Evolutionary conservation across 1,139 yeast species (phyloP).

Genomic region (Yamadazyma triangularis): DNA sequence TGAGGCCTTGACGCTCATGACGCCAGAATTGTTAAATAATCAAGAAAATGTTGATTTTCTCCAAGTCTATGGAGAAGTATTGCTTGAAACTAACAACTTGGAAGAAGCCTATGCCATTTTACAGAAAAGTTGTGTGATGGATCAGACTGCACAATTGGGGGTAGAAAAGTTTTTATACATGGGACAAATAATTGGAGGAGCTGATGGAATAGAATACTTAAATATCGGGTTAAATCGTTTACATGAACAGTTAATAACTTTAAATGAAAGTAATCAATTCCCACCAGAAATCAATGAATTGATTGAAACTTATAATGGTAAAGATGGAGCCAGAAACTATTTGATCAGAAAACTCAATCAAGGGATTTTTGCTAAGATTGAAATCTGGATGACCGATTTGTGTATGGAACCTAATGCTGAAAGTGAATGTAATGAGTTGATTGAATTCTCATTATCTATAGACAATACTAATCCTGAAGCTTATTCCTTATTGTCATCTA

Average conservation of each 20-base stretch:
- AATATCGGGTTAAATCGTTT: constrained; percentile 59
- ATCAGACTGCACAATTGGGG: constrained; percentile 60
- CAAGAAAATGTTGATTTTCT: constrained; percentile 29
- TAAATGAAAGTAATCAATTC: constrained; percentile 20
- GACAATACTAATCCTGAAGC: constrained; percentile 70
- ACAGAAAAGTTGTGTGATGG: constrained; percentile 60
- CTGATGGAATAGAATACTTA: constrained; percentile 64
- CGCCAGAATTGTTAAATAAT: constrained; percentile 24
- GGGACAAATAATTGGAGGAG: constrained; percentile 88
- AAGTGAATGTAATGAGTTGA: constrained; percentile 66
- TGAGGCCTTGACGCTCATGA: constrained; percentile 33
- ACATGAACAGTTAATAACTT: constrained; percentile 25
- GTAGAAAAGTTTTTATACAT: constrained; percentile 81
- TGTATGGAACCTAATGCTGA: constrained; percentile 95
- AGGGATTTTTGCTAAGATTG: constrained; percentile 82
- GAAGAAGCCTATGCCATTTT: constrained; percentile 72
- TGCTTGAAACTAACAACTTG: constrained; percentile 73
- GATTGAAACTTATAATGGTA: neutral
- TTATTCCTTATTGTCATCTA: constrained; percentile 78
- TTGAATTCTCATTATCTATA: constrained; percentile 58
- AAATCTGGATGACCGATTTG: constrained; percentile 98
- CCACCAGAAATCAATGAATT: constrained; percentile 22
- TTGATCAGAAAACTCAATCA: constrained; percentile 52
- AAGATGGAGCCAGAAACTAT: neutral
- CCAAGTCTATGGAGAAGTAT: constrained; percentile 62